phyloP scores from a whole-genome alignment of 169 alveolate genomes.

The Plasmodium inui region DNA sequence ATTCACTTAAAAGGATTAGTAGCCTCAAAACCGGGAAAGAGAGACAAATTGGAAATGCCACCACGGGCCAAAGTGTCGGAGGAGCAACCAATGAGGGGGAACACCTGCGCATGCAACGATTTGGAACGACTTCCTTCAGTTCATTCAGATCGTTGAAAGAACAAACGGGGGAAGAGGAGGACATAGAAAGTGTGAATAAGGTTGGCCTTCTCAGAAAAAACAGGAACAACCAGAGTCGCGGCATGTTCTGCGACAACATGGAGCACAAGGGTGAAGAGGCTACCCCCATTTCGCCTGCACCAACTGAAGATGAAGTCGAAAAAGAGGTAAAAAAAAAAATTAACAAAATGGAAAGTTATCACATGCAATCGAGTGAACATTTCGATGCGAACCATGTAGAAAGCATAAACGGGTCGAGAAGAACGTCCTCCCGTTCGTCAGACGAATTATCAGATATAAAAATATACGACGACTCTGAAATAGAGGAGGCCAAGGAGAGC shows the following conservation, averaged over 20 bases:
- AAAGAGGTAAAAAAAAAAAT: not conserved
- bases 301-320: not conserved
- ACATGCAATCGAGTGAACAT: not conserved
- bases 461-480: conserved; percentile 73
- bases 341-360: not conserved
- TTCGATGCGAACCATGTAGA: not conserved
- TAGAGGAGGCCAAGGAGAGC: conserved; percentile 43
- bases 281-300: not conserved
- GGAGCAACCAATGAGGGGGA: not conserved
- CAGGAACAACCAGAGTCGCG: not conserved
- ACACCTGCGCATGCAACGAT: not conserved
- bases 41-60: not conserved
- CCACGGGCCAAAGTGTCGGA: not conserved
- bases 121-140: not conserved
- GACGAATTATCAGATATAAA: conserved; percentile 43
- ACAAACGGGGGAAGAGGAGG: not conserved
- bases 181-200: not conserved
- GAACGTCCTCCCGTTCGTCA: not conserved
- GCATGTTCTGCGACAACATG: not conserved
- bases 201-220: not conserved
- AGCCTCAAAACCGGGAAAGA: not conserved
- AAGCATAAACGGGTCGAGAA: not conserved
- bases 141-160: not conserved
- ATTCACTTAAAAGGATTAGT: not conserved
- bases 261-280: not conserved